A percentile compares a stretch with the other conserved stretches of the same genome.
Evolutionary conservation across 2,329 filamentous ascomycete species (phyloP).

Genomic region (Monilinia fructicola): DNA sequence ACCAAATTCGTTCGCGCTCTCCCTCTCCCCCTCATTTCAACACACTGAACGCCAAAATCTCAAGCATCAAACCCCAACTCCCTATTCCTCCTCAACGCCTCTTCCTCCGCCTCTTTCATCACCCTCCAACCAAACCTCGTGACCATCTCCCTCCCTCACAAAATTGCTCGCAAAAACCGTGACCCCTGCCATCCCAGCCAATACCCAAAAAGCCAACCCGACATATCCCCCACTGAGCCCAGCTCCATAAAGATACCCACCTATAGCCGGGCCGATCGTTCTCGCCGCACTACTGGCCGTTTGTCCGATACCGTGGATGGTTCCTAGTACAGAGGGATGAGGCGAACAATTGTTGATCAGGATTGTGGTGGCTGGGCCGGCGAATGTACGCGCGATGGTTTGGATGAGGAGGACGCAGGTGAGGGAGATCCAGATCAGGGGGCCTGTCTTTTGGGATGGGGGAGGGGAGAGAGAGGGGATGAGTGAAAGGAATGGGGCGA

Average conservation of each 20-base stretch:
- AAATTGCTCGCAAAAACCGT: slow-evolving; percentile 50
- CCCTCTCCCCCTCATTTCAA: neutral
- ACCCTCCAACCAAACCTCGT: slow-evolving; percentile 64
- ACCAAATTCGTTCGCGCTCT: neutral
- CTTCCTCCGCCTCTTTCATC: slow-evolving; percentile 51
- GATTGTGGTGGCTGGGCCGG: slow-evolving; percentile 33
- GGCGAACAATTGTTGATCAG: slow-evolving; percentile 57
- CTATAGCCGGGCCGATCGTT: slow-evolving; percentile 59
- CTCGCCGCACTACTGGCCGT: slow-evolving; percentile 58
- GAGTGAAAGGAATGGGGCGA: slow-evolving; percentile 69
- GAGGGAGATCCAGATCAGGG: slow-evolving; percentile 34
- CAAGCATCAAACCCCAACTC: slow-evolving; percentile 24
- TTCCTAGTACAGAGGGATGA: slow-evolving; percentile 57
- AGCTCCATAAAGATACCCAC: slow-evolving; percentile 60
- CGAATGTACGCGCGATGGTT: slow-evolving; percentile 67
- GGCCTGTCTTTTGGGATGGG: slow-evolving; percentile 36
- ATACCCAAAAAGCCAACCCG: slow-evolving; percentile 45
- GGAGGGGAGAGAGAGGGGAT: slow-evolving; percentile 49
- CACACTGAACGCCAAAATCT: neutral
- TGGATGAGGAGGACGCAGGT: slow-evolving; percentile 56
- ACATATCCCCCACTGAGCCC: slow-evolving; percentile 58
- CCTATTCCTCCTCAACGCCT: slow-evolving; percentile 33
- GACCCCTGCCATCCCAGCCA: slow-evolving; percentile 56
- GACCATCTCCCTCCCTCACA: slow-evolving; percentile 61
- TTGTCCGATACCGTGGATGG: slow-evolving; percentile 58